Evolutionary conservation across 2,329 filamentous ascomycete genomes (phyloP), one percentile per base, ranked within the genome.

Genomic region (Stromatinia cepivora): DNA sequence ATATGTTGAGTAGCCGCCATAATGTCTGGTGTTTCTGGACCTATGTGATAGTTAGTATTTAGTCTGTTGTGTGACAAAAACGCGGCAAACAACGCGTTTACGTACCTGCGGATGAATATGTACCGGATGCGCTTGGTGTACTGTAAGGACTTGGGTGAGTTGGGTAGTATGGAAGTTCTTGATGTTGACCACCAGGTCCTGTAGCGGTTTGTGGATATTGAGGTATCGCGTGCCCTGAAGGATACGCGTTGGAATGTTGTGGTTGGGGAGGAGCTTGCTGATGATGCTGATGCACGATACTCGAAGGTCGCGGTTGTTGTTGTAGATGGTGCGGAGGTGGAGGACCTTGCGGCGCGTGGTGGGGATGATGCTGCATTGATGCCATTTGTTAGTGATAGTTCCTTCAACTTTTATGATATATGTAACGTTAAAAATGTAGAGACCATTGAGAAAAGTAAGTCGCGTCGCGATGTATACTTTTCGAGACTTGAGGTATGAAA

Each of bases 51-150:
- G 72, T 77, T 64, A 75, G 71, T 58, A 31, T 62, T 10, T 22
- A 56, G 31, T 67, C 36, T 39, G 13, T 9, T n/a, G 4, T 15
- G n/a, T 15, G 25, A 2, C 57, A 68, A 73, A 70, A 65, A 72
- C 70, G 71, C 71, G 72, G 72, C 56, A 6, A 46, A 69, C 66
- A 53, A 53, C 45, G 63, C 62, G 71, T 53, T 46, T 69, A 57
- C 75, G 85, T 82, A 95, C 92, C 92, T 84, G 92, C 91, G 79
- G 93, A 92, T 73, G 92, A 90, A 81, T 97, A 97, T 82, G 91
- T 91, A 81, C 90, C 92, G 68, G 91, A 89, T 71, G 90, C 88
- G 82, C 90, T 92, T 75, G 92, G 89, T 68, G 92, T 90, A 81
- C 90, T 93, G 83, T 97, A 97, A 15, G 92, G 88, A 79, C 89